These are phyloP conservation scores for Phlebopus sp. DNA, from an alignment of 1,284 basidiomycete genomes.

Conservation along the genomic window DNA sequence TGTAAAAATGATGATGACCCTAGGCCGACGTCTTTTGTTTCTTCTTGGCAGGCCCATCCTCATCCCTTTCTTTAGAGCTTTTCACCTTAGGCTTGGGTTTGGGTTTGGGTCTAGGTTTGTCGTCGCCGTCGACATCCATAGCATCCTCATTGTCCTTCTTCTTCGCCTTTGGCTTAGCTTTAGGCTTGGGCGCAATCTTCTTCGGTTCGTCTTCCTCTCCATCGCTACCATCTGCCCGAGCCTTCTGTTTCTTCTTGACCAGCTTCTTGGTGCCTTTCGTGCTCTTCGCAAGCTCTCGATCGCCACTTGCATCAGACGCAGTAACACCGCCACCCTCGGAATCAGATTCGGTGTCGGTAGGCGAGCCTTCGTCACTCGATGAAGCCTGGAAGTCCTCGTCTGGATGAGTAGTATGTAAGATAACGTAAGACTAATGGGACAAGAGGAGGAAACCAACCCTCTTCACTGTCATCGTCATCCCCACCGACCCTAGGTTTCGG, in stretches of 20 bases:
- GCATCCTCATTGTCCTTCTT: slow-evolving; percentile 34
- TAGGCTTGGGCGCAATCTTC: slow-evolving; percentile 40
- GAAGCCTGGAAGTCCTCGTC: slow-evolving; percentile 91
- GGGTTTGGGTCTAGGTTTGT: slow-evolving; percentile 42
- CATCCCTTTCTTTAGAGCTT: slow-evolving; percentile 38
- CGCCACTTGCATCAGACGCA: slow-evolving; percentile 77
- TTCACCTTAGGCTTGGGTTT: slow-evolving; percentile 49
- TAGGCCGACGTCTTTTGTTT: slow-evolving; percentile 54
- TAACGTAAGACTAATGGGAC: background rate
- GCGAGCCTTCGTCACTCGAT: slow-evolving; percentile 81
- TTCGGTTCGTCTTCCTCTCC: slow-evolving; percentile 48
- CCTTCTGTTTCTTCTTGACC: slow-evolving; percentile 37
- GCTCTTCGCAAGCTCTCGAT: slow-evolving; percentile 56
- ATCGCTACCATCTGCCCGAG: slow-evolving; percentile 33
- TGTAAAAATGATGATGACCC: slow-evolving; percentile 3
- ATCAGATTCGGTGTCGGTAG: slow-evolving; percentile 71
- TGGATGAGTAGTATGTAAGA: slow-evolving; percentile 7
- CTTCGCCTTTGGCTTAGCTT: slow-evolving; percentile 43
- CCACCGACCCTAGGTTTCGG: slow-evolving; percentile 52
- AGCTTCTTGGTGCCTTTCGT: slow-evolving; percentile 42
- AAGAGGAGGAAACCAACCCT: slow-evolving; percentile 53
- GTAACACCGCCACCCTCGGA: slow-evolving; percentile 53
- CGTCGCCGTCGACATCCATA: slow-evolving; percentile 42
- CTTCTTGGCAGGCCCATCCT: slow-evolving; percentile 67
- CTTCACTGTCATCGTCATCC: slow-evolving; percentile 77